Evolutionary conservation across 2,329 filamentous ascomycete species (phyloP).

Genomic region (Talaromyces sp.): DNA sequence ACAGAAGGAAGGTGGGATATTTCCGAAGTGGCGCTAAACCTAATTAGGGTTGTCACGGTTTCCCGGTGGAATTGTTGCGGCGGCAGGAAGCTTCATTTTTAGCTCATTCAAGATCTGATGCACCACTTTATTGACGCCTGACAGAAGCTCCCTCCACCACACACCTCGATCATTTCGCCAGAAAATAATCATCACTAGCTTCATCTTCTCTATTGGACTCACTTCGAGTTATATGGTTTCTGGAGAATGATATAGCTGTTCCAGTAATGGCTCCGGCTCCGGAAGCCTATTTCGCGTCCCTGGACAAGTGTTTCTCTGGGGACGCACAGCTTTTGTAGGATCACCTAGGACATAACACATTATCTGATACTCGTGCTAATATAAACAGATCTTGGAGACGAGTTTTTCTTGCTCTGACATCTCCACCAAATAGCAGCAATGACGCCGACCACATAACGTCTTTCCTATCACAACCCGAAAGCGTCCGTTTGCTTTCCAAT

Average conservation of each 20-base stretch:
- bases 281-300: slow-evolving; percentile 76
- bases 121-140: not conserved
- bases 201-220: slow-evolving; percentile 3
- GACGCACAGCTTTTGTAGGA: slow-evolving; percentile 73
- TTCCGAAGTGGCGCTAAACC: slow-evolving; percentile 32
- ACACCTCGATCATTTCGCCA: slow-evolving; percentile 18
- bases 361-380: slow-evolving; percentile 24
- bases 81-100: slow-evolving; percentile 22
- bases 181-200: slow-evolving; percentile 11
- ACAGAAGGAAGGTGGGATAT: slow-evolving; percentile 3
- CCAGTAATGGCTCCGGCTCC: slow-evolving; percentile 65
- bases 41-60: slow-evolving; percentile 24
- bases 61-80: slow-evolving; percentile 13
- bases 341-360: not conserved
- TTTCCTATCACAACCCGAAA: slow-evolving; percentile 70
- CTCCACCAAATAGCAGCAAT: slow-evolving; percentile 43
- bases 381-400: slow-evolving; percentile 57
- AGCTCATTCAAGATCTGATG: slow-evolving; percentile 23
- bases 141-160: slow-evolving; percentile 22
- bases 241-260: slow-evolving; percentile 41
- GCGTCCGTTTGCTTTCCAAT: slow-evolving; percentile 64
- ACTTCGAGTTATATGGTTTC: not conserved
- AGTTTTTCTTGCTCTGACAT: slow-evolving; percentile 52
- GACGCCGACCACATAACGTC: slow-evolving; percentile 56
- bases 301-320: slow-evolving; percentile 80